Base-by-base conservation (phyloP, 2,329 filamentous ascomycete genomes). In the Mariannaea sp. region DNA sequence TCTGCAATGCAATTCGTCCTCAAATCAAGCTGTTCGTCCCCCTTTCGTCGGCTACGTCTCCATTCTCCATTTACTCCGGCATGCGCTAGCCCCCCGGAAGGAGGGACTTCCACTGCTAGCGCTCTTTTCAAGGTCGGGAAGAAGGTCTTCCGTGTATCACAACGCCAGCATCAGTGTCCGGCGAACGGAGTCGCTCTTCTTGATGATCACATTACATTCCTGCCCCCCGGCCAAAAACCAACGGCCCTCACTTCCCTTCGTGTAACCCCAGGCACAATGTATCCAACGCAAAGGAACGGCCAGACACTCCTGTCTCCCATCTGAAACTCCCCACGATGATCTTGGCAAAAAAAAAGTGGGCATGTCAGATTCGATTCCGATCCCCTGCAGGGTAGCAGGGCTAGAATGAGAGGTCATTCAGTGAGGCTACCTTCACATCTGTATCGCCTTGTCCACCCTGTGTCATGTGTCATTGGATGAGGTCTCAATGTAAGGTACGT, bases 91-190 rank as follows among this genome's bases (percentile, higher is more conserved):
- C 49, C 50, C 58, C 57, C 63, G 63, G 63, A 66, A 60, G 52
- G 30, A 49, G 48, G 45, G 51, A 43, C 56, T 66, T 65, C 63
- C 63, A 66, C 44, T 30, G 40, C 55, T 65, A 66, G 63, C 61
- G 61, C 49, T 29, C 43, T 42, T 42, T 32, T 58, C 59, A 57
- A 39, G 58, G 55, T 53, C 61, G 61, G 63, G 62, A 63, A 47
- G 32, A 30, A 35, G 39, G 53, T 38, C 54, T 58, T 65, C 61
- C 63, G 63, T 56, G 30, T n/a, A n/a, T n/a, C n/a, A n/a, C n/a
- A n/a, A n/a, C n/a, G 41, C 43, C 36, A 43, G 41, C 30, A 39
- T 38, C 35, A 39, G 48, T n/a, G n/a, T n/a, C 59, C 53, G 62
- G 52, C 55, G 40, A 47, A 42, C 48, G 32, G 43, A 35, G 35